Base-by-base conservation (phyloP, 305 asterid genomes). In the Rubia tinctorum region DNA sequence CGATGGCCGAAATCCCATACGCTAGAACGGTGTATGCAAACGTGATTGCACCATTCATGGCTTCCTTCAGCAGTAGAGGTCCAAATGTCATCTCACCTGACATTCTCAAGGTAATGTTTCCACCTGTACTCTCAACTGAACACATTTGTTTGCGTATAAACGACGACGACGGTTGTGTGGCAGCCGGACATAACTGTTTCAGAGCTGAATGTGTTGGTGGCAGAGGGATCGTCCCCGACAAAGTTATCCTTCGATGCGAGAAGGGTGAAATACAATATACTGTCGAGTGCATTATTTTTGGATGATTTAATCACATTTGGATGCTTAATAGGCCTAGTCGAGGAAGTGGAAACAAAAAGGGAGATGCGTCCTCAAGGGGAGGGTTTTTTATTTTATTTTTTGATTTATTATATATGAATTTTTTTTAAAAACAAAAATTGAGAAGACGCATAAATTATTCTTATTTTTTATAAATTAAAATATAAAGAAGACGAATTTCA, bases 151-250 rank as follows among this genome's bases (percentile, higher is more conserved):
- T 34, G 22, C 42, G 7, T 53, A 4, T 10, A 17, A n/a, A 53
- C 53, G 8, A 55, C 7, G 7, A 22, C 37, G 25, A 3, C 34
- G 10, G 12, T 11, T 22, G 1, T 43, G 20, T 30, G 12, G 64
- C 85, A 94, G 98, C 99, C 99, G 2, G 99, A 94, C 76, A 87
- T 94, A 65, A 90, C 98, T 3, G 99, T 89, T 12, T 98, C 99
- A 4, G 97, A 98, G 73, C 77, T 94, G 44, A 86, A 89, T 69
- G 86, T 94, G 80, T 77, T 94, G 82, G 98, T 97, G 51, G 99
- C 99, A 20, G 93, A 77, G 77, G 92, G 82, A 68, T 79, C 92
- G 37, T 85, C 98, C 34, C 98, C 98, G 0, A 81, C 97, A 5
- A 84, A 82, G 81, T 2, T 82, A 65, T 87, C 58, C 2, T 64